phyloP scores from a whole-genome alignment of 2,329 filamentous ascomycete species.

The Talaromyces piceae region DNA sequence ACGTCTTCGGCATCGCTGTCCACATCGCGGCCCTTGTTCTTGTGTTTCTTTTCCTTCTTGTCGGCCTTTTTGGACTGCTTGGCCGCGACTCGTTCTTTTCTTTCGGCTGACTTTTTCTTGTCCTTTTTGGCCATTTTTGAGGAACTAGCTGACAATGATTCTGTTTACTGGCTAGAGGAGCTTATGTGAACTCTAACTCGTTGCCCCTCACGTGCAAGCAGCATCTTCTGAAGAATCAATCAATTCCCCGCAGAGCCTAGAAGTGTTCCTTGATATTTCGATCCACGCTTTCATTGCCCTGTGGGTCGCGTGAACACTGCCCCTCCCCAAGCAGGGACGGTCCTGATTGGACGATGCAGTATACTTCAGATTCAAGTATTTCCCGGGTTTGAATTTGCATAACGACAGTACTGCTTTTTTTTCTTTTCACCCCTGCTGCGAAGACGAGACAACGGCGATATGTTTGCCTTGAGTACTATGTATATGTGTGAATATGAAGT shows the following conservation, averaged over 20 bases:
- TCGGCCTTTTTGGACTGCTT: slow-evolving; percentile 81
- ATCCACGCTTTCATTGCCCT: too few relatives aligned
- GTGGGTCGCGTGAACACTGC: slow-evolving; percentile 7
- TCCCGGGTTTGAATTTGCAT: background rate
- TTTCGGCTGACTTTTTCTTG: slow-evolving; percentile 51
- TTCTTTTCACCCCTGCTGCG: too few relatives aligned
- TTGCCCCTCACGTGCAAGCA: slow-evolving; percentile 1
- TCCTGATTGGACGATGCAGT: slow-evolving; percentile 5
- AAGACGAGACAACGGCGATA: too few relatives aligned
- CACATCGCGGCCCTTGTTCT: slow-evolving; percentile 58
- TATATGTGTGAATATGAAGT: too few relatives aligned
- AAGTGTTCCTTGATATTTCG: too few relatives aligned
- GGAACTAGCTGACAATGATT: background rate
- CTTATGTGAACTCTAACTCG: background rate
- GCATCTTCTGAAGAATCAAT: background rate
- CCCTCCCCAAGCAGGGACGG: background rate
- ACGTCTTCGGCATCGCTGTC: slow-evolving; percentile 89
- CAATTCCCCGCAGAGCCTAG: slow-evolving; percentile 3
- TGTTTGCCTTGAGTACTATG: too few relatives aligned
- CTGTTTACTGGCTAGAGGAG: background rate
- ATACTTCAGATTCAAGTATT: slow-evolving; percentile 2
- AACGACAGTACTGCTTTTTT: background rate
- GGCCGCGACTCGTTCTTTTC: slow-evolving; percentile 50
- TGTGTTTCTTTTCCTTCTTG: slow-evolving; percentile 70
- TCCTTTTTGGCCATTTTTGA: slow-evolving; percentile 44